Base-by-base conservation (phyloP, 441 rosid species). In the Omphalea diandra region DNA sequence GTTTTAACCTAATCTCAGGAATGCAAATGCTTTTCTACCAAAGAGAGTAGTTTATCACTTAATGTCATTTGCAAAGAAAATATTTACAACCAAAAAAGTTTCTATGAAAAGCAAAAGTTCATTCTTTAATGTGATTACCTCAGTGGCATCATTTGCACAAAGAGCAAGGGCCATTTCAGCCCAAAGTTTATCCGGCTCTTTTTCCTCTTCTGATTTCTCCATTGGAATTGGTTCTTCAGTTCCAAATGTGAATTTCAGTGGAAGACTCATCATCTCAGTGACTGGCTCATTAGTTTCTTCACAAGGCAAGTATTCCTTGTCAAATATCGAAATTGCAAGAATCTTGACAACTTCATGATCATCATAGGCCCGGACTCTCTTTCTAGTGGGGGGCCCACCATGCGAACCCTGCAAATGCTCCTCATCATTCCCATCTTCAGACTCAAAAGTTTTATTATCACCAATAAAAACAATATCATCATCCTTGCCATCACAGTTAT, bases 161-260 rank as follows among this genome's bases (percentile, higher is more conserved):
- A 82, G 81, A 54, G 83, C 81, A 32, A 81, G 63, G 65, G 68
- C 73, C 85, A 85, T 80, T 53, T 84, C 88, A 60, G 60, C 69
- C 97, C 97, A 90, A 46, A 88, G 79, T 2, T 49, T 8, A 12
- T 84, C 84, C 69, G 85, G 4, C 43, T 82, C 88, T 50, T 80
- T 76, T 61, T 86, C 90, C 2, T 62, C 78, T 44, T 84, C 86
- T 49, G 89, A 70, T 66, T 79, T 79, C 76, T 84, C 85, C 2
- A 70, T 58, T 12, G 68, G 77, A 63, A 36, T 65, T 41, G 76
- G 59, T 59, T 83, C 83, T 76, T 84, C 83, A 12, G 15, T 68
- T 8, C 83, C 85, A 68, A 81, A 86, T 7, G 80, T 77, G 78
- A 77, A 72, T 68, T 82, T 83, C 69, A 77, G 4, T 7, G 77